Evolutionary conservation across 2,329 filamentous ascomycete genomes (phyloP), one percentile per base, ranked within the genome.

Genomic region (Aspergillus versicolor): DNA sequence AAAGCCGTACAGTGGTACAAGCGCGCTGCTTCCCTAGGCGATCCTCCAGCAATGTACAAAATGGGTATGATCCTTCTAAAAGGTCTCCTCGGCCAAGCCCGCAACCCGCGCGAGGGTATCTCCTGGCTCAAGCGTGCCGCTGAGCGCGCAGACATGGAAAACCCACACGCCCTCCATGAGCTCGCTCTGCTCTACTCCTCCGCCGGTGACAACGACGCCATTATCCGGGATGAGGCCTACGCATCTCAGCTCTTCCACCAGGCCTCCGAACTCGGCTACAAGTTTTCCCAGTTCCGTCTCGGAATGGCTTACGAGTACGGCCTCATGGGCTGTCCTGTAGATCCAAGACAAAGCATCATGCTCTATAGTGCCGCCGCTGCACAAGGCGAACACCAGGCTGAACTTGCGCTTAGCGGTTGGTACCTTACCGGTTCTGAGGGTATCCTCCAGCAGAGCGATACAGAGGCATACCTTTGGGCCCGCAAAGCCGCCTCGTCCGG

Each of bases 1-100:
- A 97, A 97, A 76, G 93, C 94, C 1, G 92, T 97, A 19, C 93
- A 97, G 73, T 99, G 94, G 94, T 99, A 99, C 75, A 92, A 93
- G 72, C 89, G 92, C 43, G 92, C 94, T 6, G 93, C 94, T 11
- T 88, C 89, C 12, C 81, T 97, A 3, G 93, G 94, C 3, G 93
- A 99, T 69, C 88, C 89, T 2, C 90, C 93, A 0, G 94, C 92
- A 30, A 96, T 97, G 91, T 99, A 97, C 79, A 99, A 99, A 76
- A 87, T 97, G 75, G 94, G 94, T 57, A 96, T 97, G 88, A 96
- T 99, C 63, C 79, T 91, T 60, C 84, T 97, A 54, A 97, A 97
- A 74, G 94, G 93, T 11, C 81, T 97, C 27, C 83, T 99, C n/a
- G 92, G 92, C 4, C 92, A 97, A 71, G 84, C 82, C 22, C 86